Base-by-base conservation (phyloP, 1,284 basidiomycete species). In the Irpex sp. region DNA sequence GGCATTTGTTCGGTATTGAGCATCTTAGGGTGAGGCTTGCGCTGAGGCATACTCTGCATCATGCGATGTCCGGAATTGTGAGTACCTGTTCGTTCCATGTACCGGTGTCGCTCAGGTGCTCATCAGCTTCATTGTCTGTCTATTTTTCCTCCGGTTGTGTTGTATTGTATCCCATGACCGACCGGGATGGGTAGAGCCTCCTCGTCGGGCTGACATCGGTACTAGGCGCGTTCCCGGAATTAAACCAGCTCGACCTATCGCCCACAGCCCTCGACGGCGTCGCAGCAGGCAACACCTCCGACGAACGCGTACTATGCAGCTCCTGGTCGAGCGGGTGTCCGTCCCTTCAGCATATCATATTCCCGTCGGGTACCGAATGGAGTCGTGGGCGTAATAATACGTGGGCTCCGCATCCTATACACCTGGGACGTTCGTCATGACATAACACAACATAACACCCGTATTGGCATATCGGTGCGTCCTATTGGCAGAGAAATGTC, bases 31-130 rank as follows among this genome's bases (percentile, higher is more conserved):
- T 88, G 59, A 79, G 78, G 66, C 80, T 89, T 56, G 85, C 86
- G n/a, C 76, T 89, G 19, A 76, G 85, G 54, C 86, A 88, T 68
- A 88, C 86, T 1, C 77, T 88, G 43, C 86, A 88, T 67, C 85
- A 83, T 68, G 79, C 85, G 35, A 77, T 87, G 62, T 82, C 83
- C 26, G 86, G 87, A 57, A 86, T 87, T 74, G 87, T 87, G 75
- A 84, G 86, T 82, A 53, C 46, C 21, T 43, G 54, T 59, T 60
- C 35, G 17, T 60, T 31, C 61, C 36, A 13, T 39, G 36, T 47
- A 33, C 5, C 43, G 55, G 57, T 65, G 59, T 50, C 26, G 60
- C 39, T 60, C 53, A 59, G 31, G 55, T 51, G 37, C 53, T 58
- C 26, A 46, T 8, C 4, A 13, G 9, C 26, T 5, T 46, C 39